Base-by-base conservation (phyloP, 345 rosid genomes). In the Dipteronia sinensis region DNA sequence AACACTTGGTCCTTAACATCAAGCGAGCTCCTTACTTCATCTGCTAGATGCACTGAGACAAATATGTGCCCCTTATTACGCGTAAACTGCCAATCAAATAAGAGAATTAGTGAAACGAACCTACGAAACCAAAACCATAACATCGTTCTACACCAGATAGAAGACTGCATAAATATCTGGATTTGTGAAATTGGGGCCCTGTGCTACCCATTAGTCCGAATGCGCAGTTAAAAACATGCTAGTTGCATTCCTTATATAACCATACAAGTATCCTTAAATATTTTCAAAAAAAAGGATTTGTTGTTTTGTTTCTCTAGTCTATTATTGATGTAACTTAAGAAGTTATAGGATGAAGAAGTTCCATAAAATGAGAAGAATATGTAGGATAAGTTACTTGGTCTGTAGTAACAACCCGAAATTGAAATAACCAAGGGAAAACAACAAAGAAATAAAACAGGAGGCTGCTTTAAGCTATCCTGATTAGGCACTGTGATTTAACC, bases 11-110 rank as follows among this genome's bases (percentile, higher is more conserved):
- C 99, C 66, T 73, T 77, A 46, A 71, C 84, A 79, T 75, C 79
- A 73, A 75, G 73, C 38, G 76, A 80, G 68, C 79, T 81, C 63
- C 72, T 87, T 49, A 88, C 92, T 83, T 93, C 96, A 65, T 87
- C 92, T 8, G 87, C 89, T 71, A 92, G 87, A 83, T 93, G 97
- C 74, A 95, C 92, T 6, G 98, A 85, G 82, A 95, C 94, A 81
- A 93, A 86, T 81, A 95, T 86, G 85, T 95, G 99, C 65, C 98
- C 97, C 71, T 81, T 90, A 22, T 87, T 91, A 40, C 78, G 86
- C 55, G 97, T 95, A 84, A 95, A 95, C 99, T 95, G 90, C 87
- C 81, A 68, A 79, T 23, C 53, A 72, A 66, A 56, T 15, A 71
- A 71, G 4, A 53, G 22, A 72, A 56, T 82, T 82, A 78, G 66